These are phyloP conservation scores for Cladorrhinum sp. DNA, from an alignment of 2,329 filamentous ascomycete genomes.

Conservation along the genomic window DNA sequence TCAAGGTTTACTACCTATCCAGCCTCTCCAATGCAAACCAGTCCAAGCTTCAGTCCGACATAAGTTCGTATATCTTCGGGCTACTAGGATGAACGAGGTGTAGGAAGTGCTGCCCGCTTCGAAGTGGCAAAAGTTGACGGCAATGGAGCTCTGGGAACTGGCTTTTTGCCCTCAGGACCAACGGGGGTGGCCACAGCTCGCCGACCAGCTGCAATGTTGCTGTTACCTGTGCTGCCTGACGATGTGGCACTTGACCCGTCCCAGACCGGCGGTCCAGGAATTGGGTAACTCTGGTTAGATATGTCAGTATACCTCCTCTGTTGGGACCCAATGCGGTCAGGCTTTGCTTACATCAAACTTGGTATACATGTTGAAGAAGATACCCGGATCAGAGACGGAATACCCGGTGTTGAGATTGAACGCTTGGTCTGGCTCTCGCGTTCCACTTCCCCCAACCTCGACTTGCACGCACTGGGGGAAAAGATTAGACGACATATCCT, in stretches of 20 bases:
- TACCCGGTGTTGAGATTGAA: not conserved
- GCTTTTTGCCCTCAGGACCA: no score
- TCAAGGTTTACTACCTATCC: no score
- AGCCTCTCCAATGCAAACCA: no score
- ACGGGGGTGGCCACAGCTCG: no score
- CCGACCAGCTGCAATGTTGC: not conserved
- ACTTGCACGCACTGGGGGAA: not conserved
- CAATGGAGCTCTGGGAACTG: no score
- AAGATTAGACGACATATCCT: no score
- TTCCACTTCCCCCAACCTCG: not conserved
- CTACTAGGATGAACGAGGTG: no score
- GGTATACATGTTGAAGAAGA: not conserved
- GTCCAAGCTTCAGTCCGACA: no score
- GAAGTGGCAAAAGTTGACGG: no score
- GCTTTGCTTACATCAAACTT: not conserved
- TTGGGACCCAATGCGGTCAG: not conserved
- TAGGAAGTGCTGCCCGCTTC: no score
- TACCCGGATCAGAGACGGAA: not conserved
- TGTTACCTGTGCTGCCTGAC: not conserved
- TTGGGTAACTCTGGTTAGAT: not conserved
- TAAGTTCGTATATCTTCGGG: no score
- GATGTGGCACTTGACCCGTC: not conserved
- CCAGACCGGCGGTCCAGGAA: not conserved
- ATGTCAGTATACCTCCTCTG: not conserved
- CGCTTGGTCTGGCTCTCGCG: not conserved